Evolutionary conservation across 495 filamentous ascomycete genomes (phyloP), one percentile per base, ranked within the genome.

Genomic region (Penicillium pulvis): DNA sequence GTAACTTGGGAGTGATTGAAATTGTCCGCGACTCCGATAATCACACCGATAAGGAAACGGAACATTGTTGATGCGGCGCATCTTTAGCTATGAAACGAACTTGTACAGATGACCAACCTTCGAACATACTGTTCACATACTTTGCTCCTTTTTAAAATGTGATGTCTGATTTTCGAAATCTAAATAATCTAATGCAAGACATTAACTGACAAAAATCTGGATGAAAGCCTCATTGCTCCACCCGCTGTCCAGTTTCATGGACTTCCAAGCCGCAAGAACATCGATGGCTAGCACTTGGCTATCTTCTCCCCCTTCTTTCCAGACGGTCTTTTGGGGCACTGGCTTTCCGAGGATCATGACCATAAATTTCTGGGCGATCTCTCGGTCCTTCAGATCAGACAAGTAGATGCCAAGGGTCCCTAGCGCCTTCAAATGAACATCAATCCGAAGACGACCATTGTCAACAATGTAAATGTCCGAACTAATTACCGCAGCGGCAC

Each of bases 171-270:
- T 4, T 7, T 2, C 28, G 28, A 28, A 7, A 28, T 2, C 28
- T 28, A 28, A 28, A 28, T 43, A 44, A 48, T 30, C 42, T 47
- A 10, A 23, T 24, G 17, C 11, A 36, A 46, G n/a, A 33, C 28
- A 53, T 66, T 31, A 77, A 6, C 63, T 59, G 1, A 81, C 65
- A 58, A 76, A 88, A 10, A 96, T 72, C 70, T 89, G 86, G 19
- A 97, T 79, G 41, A 81, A 78, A 31, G 91, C 83, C 68, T 97
- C 92, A 62, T 96, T 96, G 48, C 85, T 88, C 90, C 91, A 96
- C 17, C 90, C 87, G 41, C 83, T 78, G 58, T 85, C 67, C 41
- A 94, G 71, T 0, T 80, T 83, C 80, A 93, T 80, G 60, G 87
- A 83, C 26, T 83, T 85, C 91, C 92, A 98, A 3, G 94, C 94